Conservation (phyloP, 495 filamentous ascomycete species). For the Aspergillus asperescens region DNA sequence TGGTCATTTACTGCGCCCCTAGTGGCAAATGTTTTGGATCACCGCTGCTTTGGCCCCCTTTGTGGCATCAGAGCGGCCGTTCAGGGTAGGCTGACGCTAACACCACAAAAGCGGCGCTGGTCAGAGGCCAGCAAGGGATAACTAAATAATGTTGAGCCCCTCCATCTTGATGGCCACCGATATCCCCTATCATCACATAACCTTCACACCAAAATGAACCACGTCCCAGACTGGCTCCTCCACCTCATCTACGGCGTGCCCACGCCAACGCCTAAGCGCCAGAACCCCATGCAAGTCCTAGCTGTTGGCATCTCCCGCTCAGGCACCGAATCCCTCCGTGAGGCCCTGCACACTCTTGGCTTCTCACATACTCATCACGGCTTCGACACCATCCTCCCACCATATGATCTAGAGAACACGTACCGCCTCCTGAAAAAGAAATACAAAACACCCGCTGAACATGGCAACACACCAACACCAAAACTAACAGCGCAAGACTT, state of each 20-base stretch:
- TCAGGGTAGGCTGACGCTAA: too few species aligned
- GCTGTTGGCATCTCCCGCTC: conserved; percentile 27
- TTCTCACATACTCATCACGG: conserved; percentile 24
- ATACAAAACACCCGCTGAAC: conserved; percentile 8
- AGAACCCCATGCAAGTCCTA: conserved; percentile 24
- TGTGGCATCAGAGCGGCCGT: too few species aligned
- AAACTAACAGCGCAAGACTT: conserved; percentile 34
- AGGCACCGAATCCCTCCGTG: conserved; percentile 27
- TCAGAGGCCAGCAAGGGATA: too few species aligned
- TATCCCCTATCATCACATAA: too few species aligned
- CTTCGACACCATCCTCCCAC: conserved; percentile 21
- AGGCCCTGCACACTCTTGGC: conserved; percentile 22
- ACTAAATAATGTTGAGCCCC: too few species aligned
- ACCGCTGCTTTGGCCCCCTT: background rate
- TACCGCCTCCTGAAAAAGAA: conserved; percentile 20
- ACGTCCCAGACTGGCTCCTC: conserved; percentile 7
- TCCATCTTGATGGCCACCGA: too few species aligned
- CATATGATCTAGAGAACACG: conserved; percentile 12
- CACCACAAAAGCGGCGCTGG: too few species aligned
- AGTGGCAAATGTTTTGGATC: background rate
- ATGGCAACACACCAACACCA: too few species aligned
- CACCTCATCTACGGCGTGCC: conserved; percentile 14
- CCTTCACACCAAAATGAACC: conserved; percentile 7
- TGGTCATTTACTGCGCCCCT: background rate
- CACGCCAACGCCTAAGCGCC: conserved; percentile 8